phyloP scores from a whole-genome alignment of 257 asterid genomes.

The Nyctanthes arbortristis region DNA sequence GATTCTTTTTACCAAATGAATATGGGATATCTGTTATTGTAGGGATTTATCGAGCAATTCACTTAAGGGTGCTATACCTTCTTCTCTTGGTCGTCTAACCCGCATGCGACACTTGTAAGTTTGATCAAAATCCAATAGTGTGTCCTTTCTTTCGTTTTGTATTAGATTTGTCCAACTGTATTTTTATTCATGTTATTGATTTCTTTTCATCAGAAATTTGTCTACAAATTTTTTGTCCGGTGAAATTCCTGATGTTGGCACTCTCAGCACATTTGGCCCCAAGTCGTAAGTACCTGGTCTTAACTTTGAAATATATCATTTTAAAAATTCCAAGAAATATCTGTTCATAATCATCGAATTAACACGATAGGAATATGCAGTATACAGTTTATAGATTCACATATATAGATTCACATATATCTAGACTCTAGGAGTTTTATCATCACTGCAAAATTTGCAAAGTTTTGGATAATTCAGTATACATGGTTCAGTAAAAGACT shows the following conservation, averaged over 20 bases:
- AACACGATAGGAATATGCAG: neutral
- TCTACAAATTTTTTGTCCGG: slow-evolving; percentile 93
- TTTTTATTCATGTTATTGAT: neutral
- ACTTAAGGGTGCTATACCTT: slow-evolving; percentile 88
- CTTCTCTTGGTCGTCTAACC: slow-evolving; percentile 74
- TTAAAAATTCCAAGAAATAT: neutral
- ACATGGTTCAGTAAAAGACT: neutral
- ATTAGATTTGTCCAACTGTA: neutral
- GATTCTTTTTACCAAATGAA: neutral
- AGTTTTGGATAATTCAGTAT: neutral
- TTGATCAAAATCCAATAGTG: neutral
- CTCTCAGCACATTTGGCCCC: slow-evolving; percentile 73
- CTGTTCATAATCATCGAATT: neutral
- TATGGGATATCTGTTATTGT: neutral
- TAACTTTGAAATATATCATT: neutral
- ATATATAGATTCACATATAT: neutral
- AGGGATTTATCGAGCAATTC: slow-evolving; percentile 97
- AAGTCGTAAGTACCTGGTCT: slow-evolving; percentile 62
- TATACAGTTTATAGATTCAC: too few relatives aligned
- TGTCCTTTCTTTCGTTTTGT: neutral
- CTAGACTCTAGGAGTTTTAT: neutral
- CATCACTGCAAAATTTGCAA: neutral
- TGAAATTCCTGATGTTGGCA: slow-evolving; percentile 93
- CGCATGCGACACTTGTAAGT: slow-evolving; percentile 75
- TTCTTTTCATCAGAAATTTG: slow-evolving; percentile 57